Evolutionary conservation across 2,329 filamentous ascomycete species (phyloP), one percentile per base, ranked within the genome.

Genomic region (Torrubiella hemipterigena): DNA sequence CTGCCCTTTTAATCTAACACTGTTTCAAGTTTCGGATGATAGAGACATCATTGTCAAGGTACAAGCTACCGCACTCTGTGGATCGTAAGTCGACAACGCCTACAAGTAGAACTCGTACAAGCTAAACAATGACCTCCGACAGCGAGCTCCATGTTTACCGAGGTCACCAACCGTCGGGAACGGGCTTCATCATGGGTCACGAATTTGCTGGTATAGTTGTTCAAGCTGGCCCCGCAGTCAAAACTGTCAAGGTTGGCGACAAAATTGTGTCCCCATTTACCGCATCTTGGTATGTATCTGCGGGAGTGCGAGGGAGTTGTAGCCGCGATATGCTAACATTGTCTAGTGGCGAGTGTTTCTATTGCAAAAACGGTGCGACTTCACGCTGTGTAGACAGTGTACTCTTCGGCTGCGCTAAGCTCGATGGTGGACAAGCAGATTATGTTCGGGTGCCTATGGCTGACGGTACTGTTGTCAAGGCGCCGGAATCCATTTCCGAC

Each of bases 71-170:
- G 87, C 84, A 12, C 67, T 95, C 19, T 95, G 87, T 52, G 87
- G 87, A 50, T 89, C 81, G 83, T 87, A 60, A 49, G 73, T 62
- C n/a, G n/a, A n/a, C n/a, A n/a, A n/a, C n/a, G n/a, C n/a, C n/a
- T n/a, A n/a, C n/a, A n/a, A n/a, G n/a, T n/a, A n/a, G n/a, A n/a
- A n/a, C n/a, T n/a, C n/a, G n/a, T n/a, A n/a, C n/a, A n/a, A n/a
- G n/a, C n/a, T n/a, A n/a, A n/a, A n/a, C n/a, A n/a, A n/a, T n/a
- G n/a, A n/a, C n/a, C n/a, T n/a, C n/a, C n/a, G n/a, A 30, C 40
- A 87, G 81, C 48, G 86, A 94, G 50, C 65, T 94, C 22, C 87
- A 94, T 55, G 76, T 84, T 32, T 94, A 78, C 58, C 80, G 86
- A 27, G 87, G 87, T 21, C 78, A 85, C 45, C 76, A 93, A 49